Evolutionary conservation across 1,139 yeast genomes (phyloP), one percentile per base, ranked within the genome.

Genomic region (Yamadazyma songkhlaensis): DNA sequence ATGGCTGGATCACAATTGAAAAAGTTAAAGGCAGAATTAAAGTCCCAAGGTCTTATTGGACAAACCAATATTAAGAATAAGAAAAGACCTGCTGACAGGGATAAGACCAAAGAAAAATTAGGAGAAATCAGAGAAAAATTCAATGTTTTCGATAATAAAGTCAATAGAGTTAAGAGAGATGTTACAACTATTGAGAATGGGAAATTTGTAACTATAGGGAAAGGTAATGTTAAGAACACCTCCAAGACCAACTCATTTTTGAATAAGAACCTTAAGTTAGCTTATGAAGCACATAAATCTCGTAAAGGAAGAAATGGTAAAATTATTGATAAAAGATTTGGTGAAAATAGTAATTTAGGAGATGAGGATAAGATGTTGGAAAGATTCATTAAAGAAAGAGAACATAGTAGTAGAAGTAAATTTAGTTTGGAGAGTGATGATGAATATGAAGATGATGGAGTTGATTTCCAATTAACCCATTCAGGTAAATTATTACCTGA

Each of bases 1-100:
- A 87, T 87, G 96, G 96, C 89, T 20, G 95, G 95, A 13, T 86
- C 96, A 13, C 97, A 89, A 66, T 70, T 89, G 46, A 89, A 88
- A 58, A 81, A 80, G 65, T 73, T 89, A 40, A 87, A 84, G 53
- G 90, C 81, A 37, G 81, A 89, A 4, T 67, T 89, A 41, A 83
- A 83, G 56, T 75, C 79, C 39, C 79, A 83, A 42, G 96, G 96
- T 1, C 71, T 89, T 32, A 83, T 87, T 14, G 96, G 96, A 0
- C 94, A 84, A 55, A 77, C 90, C 22, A 84, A 84, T 49, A 74
- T 73, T 51, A 67, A 71, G 43, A 70, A 77, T 51, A 78, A 72
- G 49, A 74, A 72, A 53, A 45, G 50, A 3, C 83, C 86, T n/a
- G 74, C 78, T 32, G 89, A 83, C 41, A 72, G 86, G 49, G 84